Evolutionary conservation across 2,329 filamentous ascomycete genomes (phyloP), one percentile per base, ranked within the genome.

Genomic region (Trichoderma oligosporum): DNA sequence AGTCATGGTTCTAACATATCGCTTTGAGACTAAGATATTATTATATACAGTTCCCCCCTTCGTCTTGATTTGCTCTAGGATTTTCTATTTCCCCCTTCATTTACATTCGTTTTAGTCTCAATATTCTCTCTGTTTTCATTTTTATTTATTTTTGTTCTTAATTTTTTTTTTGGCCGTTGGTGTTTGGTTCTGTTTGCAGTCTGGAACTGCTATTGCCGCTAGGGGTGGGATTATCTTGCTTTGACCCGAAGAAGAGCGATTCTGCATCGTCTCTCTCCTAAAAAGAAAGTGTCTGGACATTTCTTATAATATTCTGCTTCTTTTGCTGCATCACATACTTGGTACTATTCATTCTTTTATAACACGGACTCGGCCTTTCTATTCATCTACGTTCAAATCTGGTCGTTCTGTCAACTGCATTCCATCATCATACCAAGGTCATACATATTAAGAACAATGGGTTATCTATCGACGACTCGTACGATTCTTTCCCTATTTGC

Each of bases 401-500:
- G 59, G 20, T 25, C 22, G 6, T 18, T 38, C 11, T 25, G n/a
- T 22, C 11, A 4, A 29, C 27, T n/a, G 29, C 27, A n/a, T 25
- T 44, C 36, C n/a, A 12, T 22, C 38, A 4, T 25, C 7, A 11
- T 25, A 38, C 18, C 29, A 8, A 14, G 7, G 14, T 27, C 12
- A 31, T 33, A 18, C 14, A 38, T 27, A 22, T 31, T 4, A 31
- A n/a, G 16, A n/a, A 54, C 16, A 7, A 54, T 63, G 61, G 42
- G 56, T 14, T 35, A 45, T 35, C 25, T 54, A 47, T 12, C 48
- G 11, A 9, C 48, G 31, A 20, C 20, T 24, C 49, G 24, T 31
- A 39, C 16, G n/a, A 25, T 61, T 20, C 11, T 61, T 46, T 42
- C 51, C 41, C 4, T 60, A 4, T 2, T 58, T 12, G 11, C 62